Conservation (phyloP, 192 early-diverging fungal genomes). For the Chytriomyces sp. region DNA sequence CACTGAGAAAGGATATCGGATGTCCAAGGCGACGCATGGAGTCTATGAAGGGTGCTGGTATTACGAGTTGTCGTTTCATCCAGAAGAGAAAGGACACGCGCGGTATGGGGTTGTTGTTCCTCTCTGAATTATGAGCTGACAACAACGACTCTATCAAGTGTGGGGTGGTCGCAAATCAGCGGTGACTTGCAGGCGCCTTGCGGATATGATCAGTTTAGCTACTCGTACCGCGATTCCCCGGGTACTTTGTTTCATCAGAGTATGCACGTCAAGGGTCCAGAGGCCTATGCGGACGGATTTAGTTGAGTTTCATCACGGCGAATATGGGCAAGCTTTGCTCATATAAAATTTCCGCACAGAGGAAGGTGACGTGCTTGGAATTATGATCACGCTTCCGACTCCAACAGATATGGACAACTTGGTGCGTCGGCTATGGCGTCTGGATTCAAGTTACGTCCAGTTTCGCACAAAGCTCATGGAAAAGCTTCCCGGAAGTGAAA, state of each 20-base stretch:
- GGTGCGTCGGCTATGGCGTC: constrained; percentile 40
- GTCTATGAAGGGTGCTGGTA: constrained; percentile 75
- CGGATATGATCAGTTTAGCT: constrained; percentile 73
- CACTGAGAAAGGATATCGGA: constrained; percentile 74
- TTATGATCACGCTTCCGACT: constrained; percentile 38
- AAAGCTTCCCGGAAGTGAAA: constrained; percentile 55
- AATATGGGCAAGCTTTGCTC: too few species aligned
- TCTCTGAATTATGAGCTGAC: not conserved
- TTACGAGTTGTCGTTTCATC: constrained; percentile 65
- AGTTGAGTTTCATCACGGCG: constrained; percentile 21
- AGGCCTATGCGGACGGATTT: constrained; percentile 40
- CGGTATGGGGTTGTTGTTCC: constrained; percentile 17
- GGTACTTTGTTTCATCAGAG: constrained; percentile 67
- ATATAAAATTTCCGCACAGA: too few species aligned
- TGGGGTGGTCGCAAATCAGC: constrained; percentile 79
- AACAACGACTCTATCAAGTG: too few species aligned
- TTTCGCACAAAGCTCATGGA: constrained; percentile 35
- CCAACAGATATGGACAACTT: constrained; percentile 30
- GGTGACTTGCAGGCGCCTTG: constrained; percentile 77
- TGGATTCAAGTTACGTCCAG: constrained; percentile 30
- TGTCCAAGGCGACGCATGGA: constrained; percentile 77
- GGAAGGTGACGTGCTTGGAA: constrained; percentile 44
- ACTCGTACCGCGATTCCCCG: constrained; percentile 67
- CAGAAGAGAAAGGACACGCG: constrained; percentile 54
- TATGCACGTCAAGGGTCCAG: not conserved